phyloP scores from a whole-genome alignment of 1,139 yeast genomes.

The Tardiomyces depauwii region DNA sequence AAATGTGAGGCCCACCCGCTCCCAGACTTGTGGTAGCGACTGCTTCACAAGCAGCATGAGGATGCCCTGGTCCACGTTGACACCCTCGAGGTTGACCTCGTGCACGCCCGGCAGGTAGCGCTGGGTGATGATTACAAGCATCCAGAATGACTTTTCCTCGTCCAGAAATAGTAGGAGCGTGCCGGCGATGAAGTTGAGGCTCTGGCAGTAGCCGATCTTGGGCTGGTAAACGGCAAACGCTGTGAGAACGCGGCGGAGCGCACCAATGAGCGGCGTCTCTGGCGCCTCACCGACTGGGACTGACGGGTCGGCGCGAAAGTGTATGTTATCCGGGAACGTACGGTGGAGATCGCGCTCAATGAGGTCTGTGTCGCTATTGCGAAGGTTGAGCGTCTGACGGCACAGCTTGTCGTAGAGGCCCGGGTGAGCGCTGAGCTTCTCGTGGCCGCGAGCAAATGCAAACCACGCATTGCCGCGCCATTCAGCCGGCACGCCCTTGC shows the following conservation, averaged over 20 bases:
- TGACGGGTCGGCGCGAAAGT: constrained; percentile 40
- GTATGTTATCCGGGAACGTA: constrained; percentile 86
- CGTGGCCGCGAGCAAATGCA: constrained; percentile 87
- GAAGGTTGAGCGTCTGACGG: constrained; percentile 37
- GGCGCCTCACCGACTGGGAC: constrained; percentile 7
- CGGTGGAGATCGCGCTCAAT: constrained; percentile 88
- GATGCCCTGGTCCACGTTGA: constrained; percentile 91
- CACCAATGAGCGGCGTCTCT: constrained; percentile 56
- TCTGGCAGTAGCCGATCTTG: constrained; percentile 89
- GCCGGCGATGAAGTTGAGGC: constrained; percentile 86
- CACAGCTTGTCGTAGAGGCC: constrained; percentile 67
- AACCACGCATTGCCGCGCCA: constrained; percentile 99
- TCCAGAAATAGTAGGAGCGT: constrained; percentile 68
- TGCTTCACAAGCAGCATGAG: constrained; percentile 78
- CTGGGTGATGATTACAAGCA: constrained; percentile 84
- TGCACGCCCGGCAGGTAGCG: constrained; percentile 85
- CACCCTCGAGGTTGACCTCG: constrained; percentile 84
- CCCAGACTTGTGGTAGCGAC: constrained; percentile 76
- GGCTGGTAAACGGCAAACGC: constrained; percentile 86
- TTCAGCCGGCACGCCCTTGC: constrained; percentile 92
- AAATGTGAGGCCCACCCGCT: constrained; percentile 31
- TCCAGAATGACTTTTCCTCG: constrained; percentile 91
- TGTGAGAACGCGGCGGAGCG: constrained; percentile 68
- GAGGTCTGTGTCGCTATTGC: constrained; percentile 72
- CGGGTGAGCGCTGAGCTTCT: constrained; percentile 50